Evolutionary conservation across 2,329 filamentous ascomycete species (phyloP).

Genomic region (Calonectria fujianensis): DNA sequence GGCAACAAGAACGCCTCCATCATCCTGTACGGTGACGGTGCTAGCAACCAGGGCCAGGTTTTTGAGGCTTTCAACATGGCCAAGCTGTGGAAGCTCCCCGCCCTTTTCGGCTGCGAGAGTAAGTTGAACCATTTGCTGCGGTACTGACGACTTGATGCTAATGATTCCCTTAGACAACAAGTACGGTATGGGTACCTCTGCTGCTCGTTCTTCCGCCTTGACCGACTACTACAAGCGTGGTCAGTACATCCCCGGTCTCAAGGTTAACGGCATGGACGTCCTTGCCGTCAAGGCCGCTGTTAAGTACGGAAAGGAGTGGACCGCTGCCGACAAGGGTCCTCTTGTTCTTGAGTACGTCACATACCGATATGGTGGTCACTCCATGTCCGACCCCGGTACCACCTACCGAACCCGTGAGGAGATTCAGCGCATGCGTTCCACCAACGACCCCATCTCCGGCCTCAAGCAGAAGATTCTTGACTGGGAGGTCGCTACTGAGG

Average conservation of each 20-base stretch:
- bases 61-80: conserved; percentile 99
- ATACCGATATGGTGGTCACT: conserved; percentile 99
- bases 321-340: conserved; percentile 88
- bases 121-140: conserved; percentile 64
- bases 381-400: conserved; percentile 99
- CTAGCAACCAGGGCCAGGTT: conserved; percentile 99
- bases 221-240: conserved; percentile 99
- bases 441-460: conserved; percentile 97
- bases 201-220: conserved; percentile 92
- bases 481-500: conserved; percentile 93
- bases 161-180: conserved; percentile 88
- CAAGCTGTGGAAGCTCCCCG: conserved; percentile 97
- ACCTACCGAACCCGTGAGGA: conserved; percentile 99
- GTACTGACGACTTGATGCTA: conserved; percentile 30
- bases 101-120: conserved; percentile 99
- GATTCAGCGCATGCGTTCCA: conserved; percentile 99
- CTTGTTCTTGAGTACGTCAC: conserved; percentile 99
- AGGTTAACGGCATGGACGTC: conserved; percentile 99
- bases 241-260: conserved; percentile 99
- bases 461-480: conserved; percentile 99
- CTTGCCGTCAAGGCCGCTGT: conserved; percentile 98
- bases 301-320: conserved; percentile 93
- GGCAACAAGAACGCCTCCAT: conserved; percentile 90
- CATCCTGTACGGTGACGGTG: conserved; percentile 97
- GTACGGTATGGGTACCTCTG: conserved; percentile 99